Base-by-base conservation (phyloP, 1,284 basidiomycete species). In the Papiliotrema terrestris region DNA sequence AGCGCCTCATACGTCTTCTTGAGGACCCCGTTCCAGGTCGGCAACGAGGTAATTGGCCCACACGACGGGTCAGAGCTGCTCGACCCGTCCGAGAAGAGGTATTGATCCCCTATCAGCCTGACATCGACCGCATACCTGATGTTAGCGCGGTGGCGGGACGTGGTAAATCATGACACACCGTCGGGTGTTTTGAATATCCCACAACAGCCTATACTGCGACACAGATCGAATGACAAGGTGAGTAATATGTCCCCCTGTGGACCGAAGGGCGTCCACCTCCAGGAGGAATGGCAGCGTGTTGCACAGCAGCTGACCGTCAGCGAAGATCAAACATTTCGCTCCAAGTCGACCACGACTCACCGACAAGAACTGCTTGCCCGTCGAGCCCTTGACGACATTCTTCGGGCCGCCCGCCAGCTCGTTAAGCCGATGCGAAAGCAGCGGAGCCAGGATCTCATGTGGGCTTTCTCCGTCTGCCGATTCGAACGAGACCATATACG, bases 361-460 rank as follows among this genome's bases (percentile, higher is more conserved):
- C 15, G 45, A 45, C 42, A 70, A 59, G 42, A 73, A 73, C 38
- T 64, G 57, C 49, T 57, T 56, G 9, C 64, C 71, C 23, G 60
- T 56, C 20, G 45, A 55, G 19, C 55, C 56, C n/a, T 51, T 58
- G 14, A 25, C 38, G 5, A 36, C 37, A 9, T 25, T 32, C 1
- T 32, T 41, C 1, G 48, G 51, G 26, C 5, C 49, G 25, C 51
- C 37, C 8, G 63, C 61, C 29, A 72, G 51, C 60, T 72, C 68
- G 45, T 75, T 76, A 37, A 76, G 59, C 37, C 59, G 56, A 45
- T 69, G 63, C 22, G 67, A 68, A 9, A 75, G 55, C 20, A 73
- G 57, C 1, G 56, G 60, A 14, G 70, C 64, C 17, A 74, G 43
- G 0, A 54, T 44, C 13, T 64, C 58, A 52, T 76, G 74, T 1